These are phyloP conservation scores for Microdochium bolleyi DNA, from an alignment of 2,329 filamentous ascomycete species.

Conservation along the genomic window DNA sequence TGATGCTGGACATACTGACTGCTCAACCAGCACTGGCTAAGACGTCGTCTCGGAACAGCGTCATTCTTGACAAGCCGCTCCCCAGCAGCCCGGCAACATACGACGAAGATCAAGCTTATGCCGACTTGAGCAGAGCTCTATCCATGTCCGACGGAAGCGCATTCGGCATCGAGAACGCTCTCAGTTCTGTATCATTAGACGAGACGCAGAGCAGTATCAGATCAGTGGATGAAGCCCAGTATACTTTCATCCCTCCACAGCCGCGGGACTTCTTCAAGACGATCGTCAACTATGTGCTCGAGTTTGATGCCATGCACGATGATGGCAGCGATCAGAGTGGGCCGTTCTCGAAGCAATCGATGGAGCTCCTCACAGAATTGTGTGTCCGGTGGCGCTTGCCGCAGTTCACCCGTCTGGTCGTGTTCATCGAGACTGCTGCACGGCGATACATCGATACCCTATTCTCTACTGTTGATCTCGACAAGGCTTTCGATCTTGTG, in stretches of 20 bases:
- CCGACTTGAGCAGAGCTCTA: constrained; percentile 43
- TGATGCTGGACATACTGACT: constrained; percentile 87
- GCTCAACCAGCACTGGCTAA: constrained; percentile 81
- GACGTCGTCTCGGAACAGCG: constrained; percentile 48
- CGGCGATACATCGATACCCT: constrained; percentile 83
- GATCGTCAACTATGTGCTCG: constrained; percentile 70
- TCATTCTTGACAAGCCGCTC: constrained; percentile 42
- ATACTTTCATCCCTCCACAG: constrained; percentile 85
- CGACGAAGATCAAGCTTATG: constrained; percentile 42
- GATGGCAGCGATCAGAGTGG: constrained; percentile 39
- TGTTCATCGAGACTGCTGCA: constrained; percentile 76
- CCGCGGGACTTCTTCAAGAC: constrained; percentile 76
- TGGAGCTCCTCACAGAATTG: constrained; percentile 78
- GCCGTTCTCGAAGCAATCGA: constrained; percentile 67
- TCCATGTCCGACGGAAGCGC: constrained; percentile 34
- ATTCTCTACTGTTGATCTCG: constrained; percentile 71
- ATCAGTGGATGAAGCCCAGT: constrained; percentile 56
- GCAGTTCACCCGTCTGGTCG: constrained; percentile 67
- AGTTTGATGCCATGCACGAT: constrained; percentile 51
- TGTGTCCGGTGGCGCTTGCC: constrained; percentile 85
- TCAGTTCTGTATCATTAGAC: constrained; percentile 58
- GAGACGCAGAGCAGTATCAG: constrained; percentile 39
- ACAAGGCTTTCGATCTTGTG: constrained; percentile 73
- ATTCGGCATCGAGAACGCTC: constrained; percentile 53
- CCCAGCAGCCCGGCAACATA: constrained; percentile 44